Evolutionary conservation across 2,329 filamentous ascomycete species (phyloP), one percentile per base, ranked within the genome.

Genomic region (Paraphoma chrysanthemicola): DNA sequence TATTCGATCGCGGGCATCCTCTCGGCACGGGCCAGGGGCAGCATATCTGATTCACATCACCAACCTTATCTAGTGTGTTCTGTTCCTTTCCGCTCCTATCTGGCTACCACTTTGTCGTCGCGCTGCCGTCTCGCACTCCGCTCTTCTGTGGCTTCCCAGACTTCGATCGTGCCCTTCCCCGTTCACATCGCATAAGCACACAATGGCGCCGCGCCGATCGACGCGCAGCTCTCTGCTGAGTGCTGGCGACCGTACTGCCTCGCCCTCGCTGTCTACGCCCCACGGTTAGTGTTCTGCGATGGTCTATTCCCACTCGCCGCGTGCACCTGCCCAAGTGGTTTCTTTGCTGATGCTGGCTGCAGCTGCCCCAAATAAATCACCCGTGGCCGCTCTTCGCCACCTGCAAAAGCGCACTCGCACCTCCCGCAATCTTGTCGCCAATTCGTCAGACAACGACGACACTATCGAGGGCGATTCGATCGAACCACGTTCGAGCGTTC

Each of bases 361-460:
- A 58, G 63, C 42, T 53, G 11, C 59, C 33, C 36, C 49, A 36
- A 48, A 10, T 30, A 48, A 56, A 31, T 54, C 54, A 12, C 44
- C 51, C 30, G 17, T 51, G 48, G 30, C 54, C 38, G 49, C 54
- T 10, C 48, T 38, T 57, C 60, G 55, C 60, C 57, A 57, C 62
- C 50, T 51, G 42, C 60, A 60, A 44, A 60, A 51, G 49, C 49
- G 49, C 8, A 51, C 68, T 47, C 72, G 67, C 48, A 57, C 57
- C 12, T 63, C 70, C 33, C 33, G 33, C 33, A 36, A 36, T 6
- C 6, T 36, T 48, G 66, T 76, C 23, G 60, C 67, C n/a, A 67
- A 77, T 53, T 73, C 69, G 23, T 74, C 74, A 44, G 71, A 74
- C 31, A 70, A 75, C 31, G 60, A 64, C 48, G 64, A 69, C 23